phyloP scores from a whole-genome alignment of 768 basidiomycete genomes.

The Hygrocybe coccinea region DNA sequence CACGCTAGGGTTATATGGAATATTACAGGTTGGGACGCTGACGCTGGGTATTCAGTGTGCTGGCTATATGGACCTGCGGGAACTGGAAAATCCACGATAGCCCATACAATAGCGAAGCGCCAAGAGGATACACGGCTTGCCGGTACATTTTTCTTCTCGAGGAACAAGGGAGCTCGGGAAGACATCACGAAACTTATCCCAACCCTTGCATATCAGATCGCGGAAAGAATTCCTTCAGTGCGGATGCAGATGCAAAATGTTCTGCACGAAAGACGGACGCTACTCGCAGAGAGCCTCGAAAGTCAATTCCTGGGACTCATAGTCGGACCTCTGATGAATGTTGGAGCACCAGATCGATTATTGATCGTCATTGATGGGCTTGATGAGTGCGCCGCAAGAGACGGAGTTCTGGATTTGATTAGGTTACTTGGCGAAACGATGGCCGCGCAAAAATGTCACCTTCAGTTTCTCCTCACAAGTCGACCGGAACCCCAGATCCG shows the following conservation, averaged over 20 bases:
- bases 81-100: conserved; percentile 30
- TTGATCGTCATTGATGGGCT: conserved; percentile 34
- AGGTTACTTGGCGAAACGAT: no score
- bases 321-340: no score
- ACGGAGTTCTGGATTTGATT: conserved; percentile 28
- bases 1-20: conserved; percentile 1
- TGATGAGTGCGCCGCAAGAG: conserved; percentile 29
- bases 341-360: neutral
- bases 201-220: conserved; percentile 33
- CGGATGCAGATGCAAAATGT: neutral
- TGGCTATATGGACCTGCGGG: conserved; percentile 35
- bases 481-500: conserved; percentile 28
- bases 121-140: conserved; percentile 18
- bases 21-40: neutral
- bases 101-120: conserved; percentile 24
- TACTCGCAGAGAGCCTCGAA: neutral
- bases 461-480: conserved; percentile 31
- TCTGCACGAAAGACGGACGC: neutral
- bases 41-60: conserved; percentile 6
- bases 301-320: conserved; percentile 33
- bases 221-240: neutral
- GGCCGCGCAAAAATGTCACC: conserved; percentile 16
- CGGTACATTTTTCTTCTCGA: conserved; percentile 30
- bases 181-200: conserved; percentile 26
- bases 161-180: conserved; percentile 22